Conservation (phyloP, 495 filamentous ascomycete genomes). For the Daldinia childiae region DNA sequence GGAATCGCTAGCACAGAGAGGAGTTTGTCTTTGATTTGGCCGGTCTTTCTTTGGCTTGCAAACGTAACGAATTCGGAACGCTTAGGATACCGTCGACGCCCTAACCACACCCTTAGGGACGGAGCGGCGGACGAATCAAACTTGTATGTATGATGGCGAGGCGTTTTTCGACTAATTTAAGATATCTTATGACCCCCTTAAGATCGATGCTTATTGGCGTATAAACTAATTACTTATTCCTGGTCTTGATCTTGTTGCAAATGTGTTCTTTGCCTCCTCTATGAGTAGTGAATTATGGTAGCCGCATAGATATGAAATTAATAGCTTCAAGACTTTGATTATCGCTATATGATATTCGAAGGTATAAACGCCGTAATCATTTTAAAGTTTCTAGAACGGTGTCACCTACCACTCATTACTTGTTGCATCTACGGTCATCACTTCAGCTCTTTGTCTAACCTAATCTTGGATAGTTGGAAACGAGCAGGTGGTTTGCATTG, state of each 20-base stretch:
- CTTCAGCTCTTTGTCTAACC: not conserved
- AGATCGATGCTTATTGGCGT: constrained; percentile 24
- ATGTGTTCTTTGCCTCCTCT: not conserved
- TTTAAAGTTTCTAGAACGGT: not conserved
- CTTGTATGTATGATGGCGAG: constrained; percentile 44
- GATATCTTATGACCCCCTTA: constrained; percentile 40
- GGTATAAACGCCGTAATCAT: not conserved
- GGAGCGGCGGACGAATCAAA: constrained; percentile 20
- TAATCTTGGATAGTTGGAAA: not conserved
- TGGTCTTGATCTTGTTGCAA: not conserved
- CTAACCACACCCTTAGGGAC: not conserved
- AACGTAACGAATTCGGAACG: constrained; percentile 29
- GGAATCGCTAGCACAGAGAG: constrained; percentile 30
- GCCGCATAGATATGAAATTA: not conserved
- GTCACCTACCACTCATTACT: not conserved
- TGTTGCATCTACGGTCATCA: not conserved
- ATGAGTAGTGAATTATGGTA: not conserved
- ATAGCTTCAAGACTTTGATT: not conserved
- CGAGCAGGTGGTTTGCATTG: too few relatives aligned
- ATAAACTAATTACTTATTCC: not conserved
- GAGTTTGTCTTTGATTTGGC: constrained; percentile 38
- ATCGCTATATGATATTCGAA: not conserved
- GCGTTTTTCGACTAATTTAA: constrained; percentile 46
- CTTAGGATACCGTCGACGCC: constrained; percentile 38
- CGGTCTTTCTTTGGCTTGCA: constrained; percentile 34